Base-by-base conservation (phyloP, 2,329 filamentous ascomycete species). In the Exophiala dermatitidis region DNA sequence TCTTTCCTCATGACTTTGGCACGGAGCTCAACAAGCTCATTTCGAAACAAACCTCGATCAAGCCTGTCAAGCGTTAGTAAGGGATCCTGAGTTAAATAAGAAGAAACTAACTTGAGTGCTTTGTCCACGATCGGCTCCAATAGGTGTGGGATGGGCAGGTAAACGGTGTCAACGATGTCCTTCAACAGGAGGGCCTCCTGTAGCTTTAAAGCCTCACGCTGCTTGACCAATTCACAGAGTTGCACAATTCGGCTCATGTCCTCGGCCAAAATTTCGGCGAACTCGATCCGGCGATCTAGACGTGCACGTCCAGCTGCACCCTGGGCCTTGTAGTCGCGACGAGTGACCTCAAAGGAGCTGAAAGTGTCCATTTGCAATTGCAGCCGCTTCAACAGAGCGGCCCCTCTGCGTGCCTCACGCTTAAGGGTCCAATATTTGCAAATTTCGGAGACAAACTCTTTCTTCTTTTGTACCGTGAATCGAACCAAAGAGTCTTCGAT, bases 381-480 rank as follows among this genome's bases (percentile, higher is more conserved):
- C 19, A 98, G 77, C 34, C 93, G 83, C 72, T 97, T 97, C 55
- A 98, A 78, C 51, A 98, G 76, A 3, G 93, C 89, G 31, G 93
- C 93, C 44, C 93, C 93, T 54, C 93, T 81, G 33, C 93, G 83
- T 57, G 91, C 88, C 69, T 98, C 93, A 52, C 93, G 83, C 73
- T 98, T 98, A 59, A 98, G 71, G 0, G 93, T 97, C 93, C 93
- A 98, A 71, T 97, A 98, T 63, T 89, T 90, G 72, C 91, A 97
- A 1, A 88, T 88, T 69, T 96, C 91, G 53, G 89, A 85, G 2
- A 94, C 84, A 68, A 89, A 98, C 33, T 64, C 59, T 66, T 94
- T 95, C 48, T 90, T 83, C 67, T 93, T 94, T 31, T 86, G 82
- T 34, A 88, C 77, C n/a, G 82, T 81, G 67, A 97, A 97, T 45